phyloP scores from a whole-genome alignment of 2,329 filamentous ascomycete species.

The Paracamarosporium sp. region DNA sequence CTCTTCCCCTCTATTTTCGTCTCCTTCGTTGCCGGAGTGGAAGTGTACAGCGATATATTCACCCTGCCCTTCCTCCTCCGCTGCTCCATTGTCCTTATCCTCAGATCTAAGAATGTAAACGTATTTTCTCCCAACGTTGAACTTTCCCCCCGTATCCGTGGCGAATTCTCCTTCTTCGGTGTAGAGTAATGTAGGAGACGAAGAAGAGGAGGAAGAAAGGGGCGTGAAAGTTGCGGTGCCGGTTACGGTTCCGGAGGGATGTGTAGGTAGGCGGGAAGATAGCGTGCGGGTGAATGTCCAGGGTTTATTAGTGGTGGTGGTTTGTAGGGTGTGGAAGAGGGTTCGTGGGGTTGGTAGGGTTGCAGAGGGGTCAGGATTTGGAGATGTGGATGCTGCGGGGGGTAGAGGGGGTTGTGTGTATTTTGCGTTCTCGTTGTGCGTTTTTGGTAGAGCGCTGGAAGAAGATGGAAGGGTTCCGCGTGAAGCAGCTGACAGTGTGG shows the following conservation, averaged over 20 bases:
- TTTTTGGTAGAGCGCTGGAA: too few species aligned
- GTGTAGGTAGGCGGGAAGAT: constrained; percentile 60
- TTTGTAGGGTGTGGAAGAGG: not conserved
- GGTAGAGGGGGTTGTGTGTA: too few species aligned
- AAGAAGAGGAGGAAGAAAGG: not conserved
- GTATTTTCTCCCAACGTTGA: constrained; percentile 70
- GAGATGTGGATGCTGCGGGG: too few species aligned
- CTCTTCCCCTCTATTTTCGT: constrained; percentile 1
- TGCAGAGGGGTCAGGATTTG: not conserved
- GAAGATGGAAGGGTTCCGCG: too few species aligned
- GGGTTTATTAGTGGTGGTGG: constrained; percentile 32
- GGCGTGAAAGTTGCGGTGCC: constrained; percentile 70
- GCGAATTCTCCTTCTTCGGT: constrained; percentile 70
- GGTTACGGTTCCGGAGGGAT: constrained; percentile 70
- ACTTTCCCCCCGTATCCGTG: constrained; percentile 60
- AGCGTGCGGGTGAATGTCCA: constrained; percentile 71
- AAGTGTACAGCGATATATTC: constrained; percentile 19
- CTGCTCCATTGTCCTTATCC: not conserved
- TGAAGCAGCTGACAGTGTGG: too few species aligned
- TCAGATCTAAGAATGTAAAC: constrained; percentile 69
- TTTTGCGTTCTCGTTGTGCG: too few species aligned
- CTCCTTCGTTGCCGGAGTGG: constrained; percentile 1
- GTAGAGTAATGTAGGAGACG: constrained; percentile 3
- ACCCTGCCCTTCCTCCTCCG: not conserved
- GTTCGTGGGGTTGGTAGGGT: not conserved